Evolutionary conservation across 2,329 filamentous ascomycete genomes (phyloP).

Genomic region (Trichoderma endophyticum): DNA sequence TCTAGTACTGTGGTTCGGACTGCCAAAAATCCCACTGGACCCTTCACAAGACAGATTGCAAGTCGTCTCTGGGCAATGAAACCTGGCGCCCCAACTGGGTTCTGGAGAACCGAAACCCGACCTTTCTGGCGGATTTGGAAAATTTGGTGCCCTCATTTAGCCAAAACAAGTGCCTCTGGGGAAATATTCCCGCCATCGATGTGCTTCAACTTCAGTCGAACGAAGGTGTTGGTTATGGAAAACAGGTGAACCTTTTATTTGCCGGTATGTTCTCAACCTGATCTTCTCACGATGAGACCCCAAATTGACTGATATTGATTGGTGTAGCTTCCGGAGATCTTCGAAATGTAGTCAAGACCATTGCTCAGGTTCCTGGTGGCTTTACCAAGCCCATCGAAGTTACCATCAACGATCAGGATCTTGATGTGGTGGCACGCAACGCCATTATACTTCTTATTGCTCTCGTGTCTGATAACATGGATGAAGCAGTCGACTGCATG

Average conservation of each 20-base stretch:
- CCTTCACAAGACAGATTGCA: neutral
- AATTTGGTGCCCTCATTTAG: too few relatives aligned
- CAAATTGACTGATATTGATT: too few relatives aligned
- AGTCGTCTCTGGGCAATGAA: neutral
- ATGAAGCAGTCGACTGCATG: constrained; percentile 21
- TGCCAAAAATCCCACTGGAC: constrained; percentile 7
- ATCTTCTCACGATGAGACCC: neutral
- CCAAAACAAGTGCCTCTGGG: too few relatives aligned
- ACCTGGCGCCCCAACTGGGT: neutral
- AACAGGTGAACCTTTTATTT: neutral
- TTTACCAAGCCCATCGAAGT: neutral
- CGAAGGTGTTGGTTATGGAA: neutral
- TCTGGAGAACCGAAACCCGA: neutral
- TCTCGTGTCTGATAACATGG: constrained; percentile 3
- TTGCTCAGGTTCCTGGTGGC: neutral
- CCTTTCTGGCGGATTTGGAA: too few relatives aligned
- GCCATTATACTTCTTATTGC: constrained; percentile 6
- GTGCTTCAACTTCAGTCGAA: neutral
- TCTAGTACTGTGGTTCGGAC: neutral
- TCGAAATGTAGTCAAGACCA: constrained; percentile 9
- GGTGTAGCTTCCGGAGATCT: neutral
- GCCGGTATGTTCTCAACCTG: neutral
- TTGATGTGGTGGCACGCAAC: constrained; percentile 4
- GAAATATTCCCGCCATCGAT: constrained; percentile 1
- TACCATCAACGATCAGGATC: neutral